These are phyloP conservation scores for Aspergillus floridensis DNA, from an alignment of 2,329 filamentous ascomycete genomes.

Conservation along the genomic window DNA sequence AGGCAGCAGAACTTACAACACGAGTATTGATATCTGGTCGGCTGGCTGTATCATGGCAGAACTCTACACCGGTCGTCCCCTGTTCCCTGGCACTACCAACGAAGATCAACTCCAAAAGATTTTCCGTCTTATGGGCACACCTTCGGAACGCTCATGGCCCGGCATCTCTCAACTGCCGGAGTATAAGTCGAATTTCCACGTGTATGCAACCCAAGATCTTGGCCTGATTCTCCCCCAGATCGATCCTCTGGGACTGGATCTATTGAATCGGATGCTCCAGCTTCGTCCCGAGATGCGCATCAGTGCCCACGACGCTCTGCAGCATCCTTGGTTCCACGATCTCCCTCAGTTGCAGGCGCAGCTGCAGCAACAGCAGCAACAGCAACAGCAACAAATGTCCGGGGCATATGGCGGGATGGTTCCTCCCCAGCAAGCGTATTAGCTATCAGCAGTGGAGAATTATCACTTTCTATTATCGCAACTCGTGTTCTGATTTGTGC, in stretches of 20 bases:
- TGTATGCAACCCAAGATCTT: conserved; percentile 90
- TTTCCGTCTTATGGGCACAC: conserved; percentile 97
- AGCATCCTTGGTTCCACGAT: conserved; percentile 87
- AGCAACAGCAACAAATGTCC: conserved; percentile 38
- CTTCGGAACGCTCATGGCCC: conserved; percentile 91
- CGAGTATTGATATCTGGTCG: conserved; percentile 99
- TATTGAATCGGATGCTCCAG: conserved; percentile 88
- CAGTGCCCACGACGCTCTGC: conserved; percentile 78
- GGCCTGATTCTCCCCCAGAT: conserved; percentile 85
- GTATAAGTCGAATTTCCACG: conserved; percentile 92
- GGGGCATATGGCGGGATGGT: conserved; percentile 41
- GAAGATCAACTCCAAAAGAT: conserved; percentile 97
- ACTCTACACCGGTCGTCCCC: conserved; percentile 93
- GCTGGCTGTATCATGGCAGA: conserved; percentile 99
- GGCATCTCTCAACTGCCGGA: conserved; percentile 95
- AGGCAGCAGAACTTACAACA: conserved; percentile 94
- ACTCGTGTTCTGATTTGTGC: background rate
- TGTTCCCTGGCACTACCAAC: conserved; percentile 97
- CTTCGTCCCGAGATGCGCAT: conserved; percentile 87
- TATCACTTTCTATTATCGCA: background rate
- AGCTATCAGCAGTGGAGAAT: conserved; percentile 1
- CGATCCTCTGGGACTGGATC: conserved; percentile 79
- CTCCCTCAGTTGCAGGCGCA: conserved; percentile 56
- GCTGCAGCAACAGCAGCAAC: conserved; percentile 41
- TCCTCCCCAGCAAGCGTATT: conserved; percentile 37